A percentile compares a stretch with the other conserved stretches of the same genome.
These are phyloP conservation scores for Nicotiana obtusifolia DNA, from an alignment of 257 asterid genomes.

Conservation along the genomic window DNA sequence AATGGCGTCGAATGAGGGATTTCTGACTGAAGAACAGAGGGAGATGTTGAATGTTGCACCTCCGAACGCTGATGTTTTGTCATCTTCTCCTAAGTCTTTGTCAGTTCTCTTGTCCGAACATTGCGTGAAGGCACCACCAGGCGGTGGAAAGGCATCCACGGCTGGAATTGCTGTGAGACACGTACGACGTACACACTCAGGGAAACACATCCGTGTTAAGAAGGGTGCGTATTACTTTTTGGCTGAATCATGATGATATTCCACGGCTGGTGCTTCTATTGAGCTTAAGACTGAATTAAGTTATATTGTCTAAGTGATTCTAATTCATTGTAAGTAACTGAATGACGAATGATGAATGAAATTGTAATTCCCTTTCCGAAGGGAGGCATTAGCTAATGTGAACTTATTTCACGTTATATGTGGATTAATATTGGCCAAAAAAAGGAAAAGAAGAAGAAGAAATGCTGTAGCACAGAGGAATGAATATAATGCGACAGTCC, in stretches of 20 bases:
- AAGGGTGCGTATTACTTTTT: slow-evolving; percentile 47
- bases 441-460: not conserved
- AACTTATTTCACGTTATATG: not conserved
- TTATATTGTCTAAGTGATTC: not conserved
- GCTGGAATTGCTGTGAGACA: slow-evolving; percentile 63
- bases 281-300: not conserved
- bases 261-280: not conserved
- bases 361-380: not conserved
- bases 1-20: slow-evolving; percentile 83
- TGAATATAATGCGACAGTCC: not conserved
- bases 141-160: slow-evolving; percentile 56
- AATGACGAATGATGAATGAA: not conserved
- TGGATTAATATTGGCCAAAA: not conserved
- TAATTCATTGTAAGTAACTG: not conserved
- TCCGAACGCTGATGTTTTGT: slow-evolving; percentile 61
- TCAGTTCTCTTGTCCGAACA: slow-evolving; percentile 41
- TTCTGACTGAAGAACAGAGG: slow-evolving; percentile 86
- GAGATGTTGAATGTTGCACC: slow-evolving; percentile 70
- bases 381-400: not conserved
- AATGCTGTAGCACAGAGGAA: not conserved
- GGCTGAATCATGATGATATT: not conserved
- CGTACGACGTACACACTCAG: slow-evolving; percentile 76
- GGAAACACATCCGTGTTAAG: slow-evolving; percentile 65
- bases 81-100: slow-evolving; percentile 49
- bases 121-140: slow-evolving; percentile 62